Conservation (phyloP, 2,329 filamentous ascomycete genomes). For the Talaromyces islandicus region DNA sequence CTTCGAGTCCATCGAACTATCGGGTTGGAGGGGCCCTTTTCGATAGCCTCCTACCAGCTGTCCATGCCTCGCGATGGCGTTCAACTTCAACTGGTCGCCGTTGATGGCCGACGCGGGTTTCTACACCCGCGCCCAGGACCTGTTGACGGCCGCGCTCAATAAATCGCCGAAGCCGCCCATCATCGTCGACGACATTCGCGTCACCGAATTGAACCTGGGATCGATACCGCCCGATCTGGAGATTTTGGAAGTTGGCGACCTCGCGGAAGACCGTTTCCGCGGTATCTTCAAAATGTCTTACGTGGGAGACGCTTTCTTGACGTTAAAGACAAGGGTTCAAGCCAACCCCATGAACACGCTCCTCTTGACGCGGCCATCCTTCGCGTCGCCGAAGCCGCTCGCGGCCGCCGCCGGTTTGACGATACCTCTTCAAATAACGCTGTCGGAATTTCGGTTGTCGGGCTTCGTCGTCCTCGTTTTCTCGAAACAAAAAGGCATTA, state of each 20-base stretch:
- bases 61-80: constrained; percentile 63
- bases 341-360: constrained; percentile 97
- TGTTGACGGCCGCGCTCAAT: constrained; percentile 91
- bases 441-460: constrained; percentile 91
- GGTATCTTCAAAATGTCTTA: constrained; percentile 99
- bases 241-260: constrained; percentile 93
- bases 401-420: constrained; percentile 88
- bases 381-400: constrained; percentile 86
- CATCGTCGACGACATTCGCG: constrained; percentile 98
- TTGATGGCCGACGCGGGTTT: constrained; percentile 90
- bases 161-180: constrained; percentile 97
- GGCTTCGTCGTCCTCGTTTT: constrained; percentile 98
- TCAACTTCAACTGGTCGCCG: constrained; percentile 99
- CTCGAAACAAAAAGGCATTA: constrained; percentile 93
- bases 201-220: constrained; percentile 94
- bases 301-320: constrained; percentile 88
- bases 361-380: constrained; percentile 80
- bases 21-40: constrained; percentile 1
- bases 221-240: constrained; percentile 91
- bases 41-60: background rate
- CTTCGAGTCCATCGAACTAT: background rate
- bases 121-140: constrained; percentile 83
- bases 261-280: constrained; percentile 93
- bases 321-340: constrained; percentile 92
- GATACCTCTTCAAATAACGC: constrained; percentile 92